Conservation (phyloP, 163 green algal genomes). For the Chloromonas sp. region DNA sequence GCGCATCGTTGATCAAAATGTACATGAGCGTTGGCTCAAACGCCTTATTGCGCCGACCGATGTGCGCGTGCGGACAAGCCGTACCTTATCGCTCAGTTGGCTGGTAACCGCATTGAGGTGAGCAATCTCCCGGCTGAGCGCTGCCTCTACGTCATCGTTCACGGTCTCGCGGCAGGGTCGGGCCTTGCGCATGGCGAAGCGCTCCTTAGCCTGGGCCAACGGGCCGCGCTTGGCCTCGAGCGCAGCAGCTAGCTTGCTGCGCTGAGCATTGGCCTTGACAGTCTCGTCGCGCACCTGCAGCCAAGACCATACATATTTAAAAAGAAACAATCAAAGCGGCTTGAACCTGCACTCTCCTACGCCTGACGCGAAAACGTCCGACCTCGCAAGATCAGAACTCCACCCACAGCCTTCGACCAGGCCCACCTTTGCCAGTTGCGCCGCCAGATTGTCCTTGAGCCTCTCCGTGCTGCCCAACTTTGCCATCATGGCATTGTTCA, state of each 20-base stretch:
- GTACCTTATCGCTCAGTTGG: conserved; percentile 32
- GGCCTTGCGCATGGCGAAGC: conserved; percentile 26
- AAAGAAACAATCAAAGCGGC: too few relatives aligned
- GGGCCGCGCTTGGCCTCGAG: conserved; percentile 35
- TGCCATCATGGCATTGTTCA: conserved; percentile 35
- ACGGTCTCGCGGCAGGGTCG: conserved; percentile 33
- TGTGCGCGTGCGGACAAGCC: too few relatives aligned
- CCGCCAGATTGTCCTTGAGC: conserved; percentile 24
- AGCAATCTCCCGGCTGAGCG: conserved; percentile 35
- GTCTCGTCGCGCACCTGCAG: conserved; percentile 22
- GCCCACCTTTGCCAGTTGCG: conserved; percentile 1
- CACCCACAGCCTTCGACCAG: too few relatives aligned
- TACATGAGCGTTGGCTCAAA: too few relatives aligned
- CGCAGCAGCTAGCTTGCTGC: conserved; percentile 18
- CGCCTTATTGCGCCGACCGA: too few relatives aligned
- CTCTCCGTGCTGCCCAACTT: conserved; percentile 25
- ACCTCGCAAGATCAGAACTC: too few relatives aligned
- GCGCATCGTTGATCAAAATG: too few relatives aligned
- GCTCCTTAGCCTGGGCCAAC: conserved; percentile 37
- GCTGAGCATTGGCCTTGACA: conserved; percentile 18
- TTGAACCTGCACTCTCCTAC: too few relatives aligned
- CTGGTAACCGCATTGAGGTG: conserved; percentile 29
- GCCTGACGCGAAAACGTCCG: too few relatives aligned
- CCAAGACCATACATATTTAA: background rate
- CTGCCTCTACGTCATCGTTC: conserved; percentile 49